Conservation (phyloP, 495 filamentous ascomycete genomes). For the Penicillium roqueforti region DNA sequence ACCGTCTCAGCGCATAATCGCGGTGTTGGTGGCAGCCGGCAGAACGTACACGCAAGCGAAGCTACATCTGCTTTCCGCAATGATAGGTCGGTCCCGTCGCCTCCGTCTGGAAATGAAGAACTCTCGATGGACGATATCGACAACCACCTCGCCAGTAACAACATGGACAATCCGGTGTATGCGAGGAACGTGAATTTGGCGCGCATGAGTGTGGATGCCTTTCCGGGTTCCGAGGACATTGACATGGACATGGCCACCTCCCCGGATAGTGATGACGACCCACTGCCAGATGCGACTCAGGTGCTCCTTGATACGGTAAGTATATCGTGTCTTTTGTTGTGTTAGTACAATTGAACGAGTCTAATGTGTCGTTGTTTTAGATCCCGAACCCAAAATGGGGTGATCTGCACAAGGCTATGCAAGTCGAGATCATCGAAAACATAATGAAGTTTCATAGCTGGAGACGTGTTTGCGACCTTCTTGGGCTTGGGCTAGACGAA, state of each 20-base stretch:
- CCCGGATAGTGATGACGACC: slow-evolving; percentile 24
- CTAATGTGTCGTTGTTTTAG: background rate
- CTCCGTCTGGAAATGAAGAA: background rate
- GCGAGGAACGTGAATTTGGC: slow-evolving; percentile 35
- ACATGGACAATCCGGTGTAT: slow-evolving; percentile 33
- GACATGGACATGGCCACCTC: slow-evolving; percentile 7
- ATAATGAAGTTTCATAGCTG: slow-evolving; percentile 22
- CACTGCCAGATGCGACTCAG: slow-evolving; percentile 3
- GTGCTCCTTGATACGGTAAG: slow-evolving; percentile 14
- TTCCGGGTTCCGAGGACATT: slow-evolving; percentile 11
- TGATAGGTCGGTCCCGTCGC: background rate
- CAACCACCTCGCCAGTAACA: slow-evolving; percentile 34
- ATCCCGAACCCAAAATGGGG: slow-evolving; percentile 28
- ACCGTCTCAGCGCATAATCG: background rate
- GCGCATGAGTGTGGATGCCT: slow-evolving; percentile 6
- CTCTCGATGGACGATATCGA: slow-evolving; percentile 20
- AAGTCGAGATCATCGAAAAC: slow-evolving; percentile 36
- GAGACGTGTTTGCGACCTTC: slow-evolving; percentile 13
- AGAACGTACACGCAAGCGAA: background rate
- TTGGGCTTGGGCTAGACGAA: slow-evolving; percentile 28
- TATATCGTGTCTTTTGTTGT: background rate
- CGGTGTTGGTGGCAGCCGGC: background rate
- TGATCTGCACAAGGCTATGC: slow-evolving; percentile 31
- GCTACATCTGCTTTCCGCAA: too few species aligned
- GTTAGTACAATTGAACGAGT: background rate